Percentiles rank a stretch among this genome's conserved stretches.
phyloP scores from a whole-genome alignment of 78 protist genomes.

The Monosiga brevicollis region DNA sequence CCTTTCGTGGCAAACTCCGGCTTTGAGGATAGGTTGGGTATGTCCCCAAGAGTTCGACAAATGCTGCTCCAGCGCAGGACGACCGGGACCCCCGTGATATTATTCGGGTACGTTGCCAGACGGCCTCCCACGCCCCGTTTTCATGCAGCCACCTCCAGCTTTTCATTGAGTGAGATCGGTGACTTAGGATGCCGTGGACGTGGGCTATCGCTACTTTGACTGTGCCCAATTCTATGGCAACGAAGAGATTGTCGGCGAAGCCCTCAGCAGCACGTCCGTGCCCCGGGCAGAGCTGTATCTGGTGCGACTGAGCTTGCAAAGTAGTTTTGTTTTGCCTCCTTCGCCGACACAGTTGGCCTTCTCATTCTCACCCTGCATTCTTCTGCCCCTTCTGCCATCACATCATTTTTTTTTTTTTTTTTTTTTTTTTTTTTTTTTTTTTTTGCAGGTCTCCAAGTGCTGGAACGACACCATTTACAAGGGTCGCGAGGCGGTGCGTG shows the following conservation, averaged over 20 bases:
- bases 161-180: too few relatives aligned
- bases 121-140: too few relatives aligned
- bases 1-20: too few relatives aligned
- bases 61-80: neutral
- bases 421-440: too few relatives aligned
- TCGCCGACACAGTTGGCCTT: neutral
- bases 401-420: too few relatives aligned
- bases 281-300: neutral
- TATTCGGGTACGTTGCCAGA: neutral
- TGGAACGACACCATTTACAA: neutral
- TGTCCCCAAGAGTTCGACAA: neutral
- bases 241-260: neutral
- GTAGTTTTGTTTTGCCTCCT: neutral
- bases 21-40: too few relatives aligned
- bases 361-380: neutral
- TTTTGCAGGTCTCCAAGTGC: neutral
- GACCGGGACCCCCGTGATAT: neutral
- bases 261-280: neutral
- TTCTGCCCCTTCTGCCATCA: neutral
- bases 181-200: neutral
- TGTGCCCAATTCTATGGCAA: neutral
- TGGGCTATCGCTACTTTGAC: neutral
- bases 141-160: too few relatives aligned
- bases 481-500: neutral
- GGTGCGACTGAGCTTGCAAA: neutral